Conservation (phyloP, 2,329 filamentous ascomycete species). For the Cryphonectria radicalis region DNA sequence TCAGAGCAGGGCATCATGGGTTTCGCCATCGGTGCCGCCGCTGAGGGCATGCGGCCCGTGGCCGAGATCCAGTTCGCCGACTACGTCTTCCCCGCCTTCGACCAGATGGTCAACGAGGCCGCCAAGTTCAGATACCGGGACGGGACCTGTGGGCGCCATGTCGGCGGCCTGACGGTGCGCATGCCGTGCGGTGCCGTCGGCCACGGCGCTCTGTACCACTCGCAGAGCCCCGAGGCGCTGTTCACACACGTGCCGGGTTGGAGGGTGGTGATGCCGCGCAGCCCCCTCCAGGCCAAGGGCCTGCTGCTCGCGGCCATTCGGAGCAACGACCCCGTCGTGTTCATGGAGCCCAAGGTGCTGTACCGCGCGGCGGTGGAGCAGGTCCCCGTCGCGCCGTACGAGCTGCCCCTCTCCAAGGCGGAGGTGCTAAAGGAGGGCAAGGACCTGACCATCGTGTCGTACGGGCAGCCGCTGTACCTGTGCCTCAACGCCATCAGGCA, state of each 20-base stretch:
- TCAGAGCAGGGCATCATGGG: constrained; percentile 72
- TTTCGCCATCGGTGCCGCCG: constrained; percentile 69
- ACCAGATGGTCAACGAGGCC: constrained; percentile 78
- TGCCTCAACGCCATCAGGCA: constrained; percentile 77
- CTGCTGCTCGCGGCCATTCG: constrained; percentile 77
- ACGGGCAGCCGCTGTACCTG: constrained; percentile 86
- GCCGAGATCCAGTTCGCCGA: constrained; percentile 79
- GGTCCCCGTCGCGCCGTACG: constrained; percentile 79
- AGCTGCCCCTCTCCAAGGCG: constrained; percentile 83
- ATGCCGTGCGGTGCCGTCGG: constrained; percentile 93
- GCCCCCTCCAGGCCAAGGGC: constrained; percentile 86
- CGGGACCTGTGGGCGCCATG: constrained; percentile 59
- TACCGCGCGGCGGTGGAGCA: constrained; percentile 92
- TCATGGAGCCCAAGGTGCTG: constrained; percentile 92
- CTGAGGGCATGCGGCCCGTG: constrained; percentile 68
- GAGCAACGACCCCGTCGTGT: constrained; percentile 84
- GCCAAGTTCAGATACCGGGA: constrained; percentile 81
- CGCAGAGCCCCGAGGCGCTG: constrained; percentile 84
- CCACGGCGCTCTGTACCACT: constrained; percentile 86
- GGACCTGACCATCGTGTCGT: constrained; percentile 83
- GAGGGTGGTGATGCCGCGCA: constrained; percentile 83
- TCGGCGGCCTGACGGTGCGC: constrained; percentile 80
- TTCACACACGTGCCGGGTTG: constrained; percentile 89
- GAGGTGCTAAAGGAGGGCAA: constrained; percentile 81
- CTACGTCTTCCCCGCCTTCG: constrained; percentile 77